Base-by-base conservation (phyloP, 495 filamentous ascomycete species). In the Tuber magnatum region DNA sequence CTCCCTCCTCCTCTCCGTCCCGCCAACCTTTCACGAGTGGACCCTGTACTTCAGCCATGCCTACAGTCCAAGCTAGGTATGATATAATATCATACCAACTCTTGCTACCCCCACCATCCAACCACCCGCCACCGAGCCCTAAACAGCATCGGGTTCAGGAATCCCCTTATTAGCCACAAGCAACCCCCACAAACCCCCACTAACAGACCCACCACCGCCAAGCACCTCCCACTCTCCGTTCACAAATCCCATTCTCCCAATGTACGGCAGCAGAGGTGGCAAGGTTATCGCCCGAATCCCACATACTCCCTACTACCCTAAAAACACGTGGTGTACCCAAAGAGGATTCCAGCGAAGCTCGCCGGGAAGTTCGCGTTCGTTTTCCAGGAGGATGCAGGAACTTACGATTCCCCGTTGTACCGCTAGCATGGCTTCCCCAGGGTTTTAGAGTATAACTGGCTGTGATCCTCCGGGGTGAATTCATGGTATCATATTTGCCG, bases 261-360 rank as follows among this genome's bases (percentile, higher is more conserved):
- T 90, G 72, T 91, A 88, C 40, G 89, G 84, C 0, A 89, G 90
- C 75, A 86, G 86, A 0, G 87, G 93, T 43, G 92, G 86, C 56
- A 97, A 86, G 1, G 94, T 94, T 51, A 97, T 84, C 93, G 97
- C 97, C 85, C 97, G 94, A 75, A 97, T 97, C 73, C 91, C 94
- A 84, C 97, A 80, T 89, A 95, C 84, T 95, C 92, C 3, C 88
- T 85, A 76, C 92, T 91, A 71, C 81, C 81, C 28, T 93, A 92
- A 81, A 98, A 98, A 84, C 93, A 97, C 3, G 94, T 97, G 20
- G 91, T 91, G 83, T 97, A 93, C 84, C 97, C 94, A 82, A 97
- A 97, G 8, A 97, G 83, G 81, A 97, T 97, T 18, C 94, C 93
- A 12, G 92, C 90, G n/a, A 94, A 97, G 38, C 90, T 85, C 0